Conservation (phyloP, 2,329 filamentous ascomycete species). For the Trichophyton mentagrophytes region DNA sequence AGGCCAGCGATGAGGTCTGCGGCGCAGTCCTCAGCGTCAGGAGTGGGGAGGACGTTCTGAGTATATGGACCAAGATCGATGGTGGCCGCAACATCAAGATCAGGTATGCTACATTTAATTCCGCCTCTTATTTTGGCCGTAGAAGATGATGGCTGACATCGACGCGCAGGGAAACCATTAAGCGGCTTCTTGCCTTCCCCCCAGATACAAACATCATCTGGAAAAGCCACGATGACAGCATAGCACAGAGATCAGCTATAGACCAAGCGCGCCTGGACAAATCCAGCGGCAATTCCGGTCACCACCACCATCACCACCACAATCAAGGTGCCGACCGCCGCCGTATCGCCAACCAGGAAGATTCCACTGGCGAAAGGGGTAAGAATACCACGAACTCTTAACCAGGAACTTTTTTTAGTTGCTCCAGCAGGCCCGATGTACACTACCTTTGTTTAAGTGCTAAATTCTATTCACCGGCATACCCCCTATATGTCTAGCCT, state of each 20-base stretch:
- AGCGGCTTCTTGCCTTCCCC: slow-evolving; percentile 74
- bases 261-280: slow-evolving; percentile 89
- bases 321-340: slow-evolving; percentile 27
- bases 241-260: slow-evolving; percentile 78
- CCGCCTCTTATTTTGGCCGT: not conserved
- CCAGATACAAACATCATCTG: slow-evolving; percentile 82
- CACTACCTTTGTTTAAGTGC: slow-evolving; percentile 5
- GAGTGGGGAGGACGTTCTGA: slow-evolving; percentile 92
- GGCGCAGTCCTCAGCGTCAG: slow-evolving; percentile 88
- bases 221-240: slow-evolving; percentile 93
- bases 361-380: slow-evolving; percentile 31
- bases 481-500: not conserved
- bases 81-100: slow-evolving; percentile 93
- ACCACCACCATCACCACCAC: slow-evolving; percentile 17
- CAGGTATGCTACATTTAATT: slow-evolving; percentile 46
- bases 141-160: no score
- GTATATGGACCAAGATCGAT: slow-evolving; percentile 92
- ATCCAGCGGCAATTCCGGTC: slow-evolving; percentile 28
- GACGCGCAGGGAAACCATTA: slow-evolving; percentile 68
- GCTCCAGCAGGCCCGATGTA: slow-evolving; percentile 5
- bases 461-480: slow-evolving; percentile 2
- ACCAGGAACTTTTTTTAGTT: slow-evolving; percentile 1
- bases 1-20: slow-evolving; percentile 87
- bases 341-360: slow-evolving; percentile 31
- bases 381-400: slow-evolving; percentile 25